Conservation (phyloP, 1,284 basidiomycete genomes). For the Meripilus lineatus region DNA sequence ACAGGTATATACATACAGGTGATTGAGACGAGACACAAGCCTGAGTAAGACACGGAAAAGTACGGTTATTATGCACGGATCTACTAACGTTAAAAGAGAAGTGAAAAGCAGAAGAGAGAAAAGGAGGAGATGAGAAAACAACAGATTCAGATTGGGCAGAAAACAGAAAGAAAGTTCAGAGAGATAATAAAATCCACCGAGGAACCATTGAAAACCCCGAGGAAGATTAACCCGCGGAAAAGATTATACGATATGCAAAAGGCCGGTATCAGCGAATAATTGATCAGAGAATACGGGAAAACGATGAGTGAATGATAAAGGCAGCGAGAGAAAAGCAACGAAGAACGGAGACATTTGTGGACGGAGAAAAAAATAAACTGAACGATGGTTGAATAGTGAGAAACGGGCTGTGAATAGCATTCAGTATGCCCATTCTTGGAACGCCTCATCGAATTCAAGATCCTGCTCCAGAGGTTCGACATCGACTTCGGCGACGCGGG, state of each 20-base stretch:
- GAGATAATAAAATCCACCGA: not conserved
- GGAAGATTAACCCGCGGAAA: not conserved
- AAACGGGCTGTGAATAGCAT: slow-evolving; percentile 4
- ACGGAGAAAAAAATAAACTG: not conserved
- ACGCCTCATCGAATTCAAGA: slow-evolving; percentile 26
- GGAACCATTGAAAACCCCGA: not conserved
- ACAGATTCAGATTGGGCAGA: not conserved
- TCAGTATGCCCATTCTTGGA: slow-evolving; percentile 28
- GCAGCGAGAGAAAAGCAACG: not conserved
- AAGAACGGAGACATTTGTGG: no score
- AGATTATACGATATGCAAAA: not conserved
- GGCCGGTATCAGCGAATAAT: not conserved
- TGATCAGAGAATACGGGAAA: not conserved
- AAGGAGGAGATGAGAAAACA: not conserved
- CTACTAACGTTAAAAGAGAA: no score
- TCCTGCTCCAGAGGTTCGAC: slow-evolving; percentile 14
- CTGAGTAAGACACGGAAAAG: no score
- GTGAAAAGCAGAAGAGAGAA: not conserved
- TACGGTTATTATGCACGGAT: no score
- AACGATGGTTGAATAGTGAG: not conserved
- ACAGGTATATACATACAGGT: no score
- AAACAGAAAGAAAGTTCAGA: not conserved
- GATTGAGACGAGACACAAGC: no score
- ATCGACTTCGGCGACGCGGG: slow-evolving; percentile 15
- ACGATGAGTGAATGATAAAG: slow-evolving; percentile 7